Percentiles rank a stretch among this genome's conserved stretches.
Evolutionary conservation across 169 alveolate genomes (phyloP).

Genomic region (Perkinsus olseni): DNA sequence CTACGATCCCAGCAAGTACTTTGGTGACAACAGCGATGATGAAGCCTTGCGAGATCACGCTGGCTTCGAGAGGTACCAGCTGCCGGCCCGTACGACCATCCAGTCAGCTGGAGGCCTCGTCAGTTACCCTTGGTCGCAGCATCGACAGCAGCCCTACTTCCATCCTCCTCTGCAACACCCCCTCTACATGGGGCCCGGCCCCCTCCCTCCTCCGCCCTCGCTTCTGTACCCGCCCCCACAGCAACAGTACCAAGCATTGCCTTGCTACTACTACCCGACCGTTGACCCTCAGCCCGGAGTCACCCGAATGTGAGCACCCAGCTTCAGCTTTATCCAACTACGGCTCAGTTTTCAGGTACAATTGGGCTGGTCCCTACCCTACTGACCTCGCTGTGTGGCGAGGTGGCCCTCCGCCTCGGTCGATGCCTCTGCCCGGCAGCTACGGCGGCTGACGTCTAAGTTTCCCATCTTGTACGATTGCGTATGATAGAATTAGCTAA

Average conservation of each 20-base stretch:
- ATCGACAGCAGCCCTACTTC: background rate
- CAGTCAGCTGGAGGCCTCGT: too few species aligned
- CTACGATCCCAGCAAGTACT: background rate
- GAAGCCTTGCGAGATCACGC: background rate
- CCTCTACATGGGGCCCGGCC: background rate
- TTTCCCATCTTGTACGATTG: background rate
- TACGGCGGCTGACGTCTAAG: background rate
- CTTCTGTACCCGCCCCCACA: background rate
- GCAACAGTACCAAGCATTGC: background rate
- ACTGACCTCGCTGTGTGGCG: background rate
- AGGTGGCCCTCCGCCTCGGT: background rate
- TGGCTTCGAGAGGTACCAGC: too few species aligned
- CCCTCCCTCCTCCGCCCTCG: background rate
- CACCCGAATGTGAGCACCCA: background rate
- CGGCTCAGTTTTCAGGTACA: background rate
- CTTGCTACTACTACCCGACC: background rate
- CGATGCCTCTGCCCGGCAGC: background rate
- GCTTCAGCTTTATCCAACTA: background rate
- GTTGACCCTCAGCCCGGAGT: background rate
- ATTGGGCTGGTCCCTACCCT: background rate
- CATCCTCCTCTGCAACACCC: background rate
- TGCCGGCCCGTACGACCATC: too few species aligned
- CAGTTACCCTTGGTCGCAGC: background rate
- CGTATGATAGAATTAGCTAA: background rate
- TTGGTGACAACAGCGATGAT: background rate